These are phyloP conservation scores for Fragaria vesca DNA, from an alignment of 306 rosid species.

Conservation along the genomic window DNA sequence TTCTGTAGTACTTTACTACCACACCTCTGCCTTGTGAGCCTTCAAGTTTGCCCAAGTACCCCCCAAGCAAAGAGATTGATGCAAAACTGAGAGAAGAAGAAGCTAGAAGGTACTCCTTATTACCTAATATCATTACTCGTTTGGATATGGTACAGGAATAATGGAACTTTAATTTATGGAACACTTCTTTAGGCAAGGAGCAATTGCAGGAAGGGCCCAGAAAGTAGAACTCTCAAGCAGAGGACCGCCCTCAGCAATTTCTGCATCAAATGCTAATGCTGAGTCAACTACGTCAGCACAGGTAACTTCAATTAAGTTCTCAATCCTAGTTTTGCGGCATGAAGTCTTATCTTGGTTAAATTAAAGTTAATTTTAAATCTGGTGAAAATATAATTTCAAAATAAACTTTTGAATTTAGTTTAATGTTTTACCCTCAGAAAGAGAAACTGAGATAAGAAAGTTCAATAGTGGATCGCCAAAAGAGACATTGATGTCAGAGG, in stretches of 20 bases:
- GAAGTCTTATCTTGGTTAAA: conserved; percentile 16
- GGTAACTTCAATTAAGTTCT: conserved; percentile 38
- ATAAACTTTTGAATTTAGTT: not conserved
- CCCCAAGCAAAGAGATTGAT: conserved; percentile 94
- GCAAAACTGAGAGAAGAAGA: conserved; percentile 64
- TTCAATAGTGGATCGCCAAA: not conserved
- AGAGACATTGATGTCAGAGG: not conserved
- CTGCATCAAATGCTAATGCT: conserved; percentile 34
- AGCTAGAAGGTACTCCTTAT: conserved; percentile 60
- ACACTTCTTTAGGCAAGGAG: conserved; percentile 49
- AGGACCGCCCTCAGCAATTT: conserved; percentile 34
- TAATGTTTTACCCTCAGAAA: not conserved
- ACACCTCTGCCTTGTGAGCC: conserved; percentile 84
- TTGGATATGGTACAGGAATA: not conserved
- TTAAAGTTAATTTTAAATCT: not conserved
- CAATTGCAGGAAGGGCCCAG: conserved; percentile 42
- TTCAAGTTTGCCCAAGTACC: conserved; percentile 83
- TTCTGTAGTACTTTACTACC: conserved; percentile 66
- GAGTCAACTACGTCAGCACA: conserved; percentile 33
- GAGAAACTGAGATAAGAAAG: not conserved
- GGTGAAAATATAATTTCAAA: not conserved
- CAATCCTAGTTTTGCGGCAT: not conserved
- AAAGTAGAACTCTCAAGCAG: conserved; percentile 46
- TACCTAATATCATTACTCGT: not conserved
- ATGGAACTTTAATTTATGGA: not conserved